Conservation (phyloP, 805 yeast species). For the Clavispora asparagi region DNA sequence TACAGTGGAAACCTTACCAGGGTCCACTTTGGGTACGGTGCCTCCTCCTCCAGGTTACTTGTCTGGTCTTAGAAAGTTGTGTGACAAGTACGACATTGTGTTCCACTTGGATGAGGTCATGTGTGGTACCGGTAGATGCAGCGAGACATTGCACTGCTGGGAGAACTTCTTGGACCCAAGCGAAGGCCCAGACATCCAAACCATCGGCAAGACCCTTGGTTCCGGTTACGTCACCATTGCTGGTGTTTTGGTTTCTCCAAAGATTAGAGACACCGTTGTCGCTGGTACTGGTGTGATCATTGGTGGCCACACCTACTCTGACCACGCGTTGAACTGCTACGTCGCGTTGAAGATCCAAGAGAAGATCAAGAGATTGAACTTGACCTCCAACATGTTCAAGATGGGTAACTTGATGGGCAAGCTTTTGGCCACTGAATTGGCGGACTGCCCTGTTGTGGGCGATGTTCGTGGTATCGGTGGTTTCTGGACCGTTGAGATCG, state of each 20-base stretch:
- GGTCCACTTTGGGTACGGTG: slow-evolving; percentile 24
- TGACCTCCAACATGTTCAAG: slow-evolving; percentile 36
- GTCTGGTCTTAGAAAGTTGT: slow-evolving; percentile 32
- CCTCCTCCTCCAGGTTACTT: slow-evolving; percentile 25
- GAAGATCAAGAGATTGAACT: slow-evolving; percentile 26
- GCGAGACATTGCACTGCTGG: slow-evolving; percentile 24
- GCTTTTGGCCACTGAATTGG: slow-evolving; percentile 15
- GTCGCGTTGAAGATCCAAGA: slow-evolving; percentile 26
- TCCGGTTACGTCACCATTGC: slow-evolving; percentile 29
- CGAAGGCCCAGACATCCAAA: slow-evolving; percentile 27
- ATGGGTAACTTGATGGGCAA: slow-evolving; percentile 42
- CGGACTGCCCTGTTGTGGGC: slow-evolving; percentile 32
- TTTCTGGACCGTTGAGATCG: slow-evolving; percentile 53
- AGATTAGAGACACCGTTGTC: slow-evolving; percentile 16
- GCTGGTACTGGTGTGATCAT: slow-evolving; percentile 16
- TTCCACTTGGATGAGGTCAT: slow-evolving; percentile 49
- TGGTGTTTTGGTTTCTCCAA: slow-evolving; percentile 25
- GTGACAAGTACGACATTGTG: slow-evolving; percentile 46
- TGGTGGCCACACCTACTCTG: slow-evolving; percentile 24
- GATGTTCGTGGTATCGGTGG: slow-evolving; percentile 61
- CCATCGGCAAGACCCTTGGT: slow-evolving; percentile 29
- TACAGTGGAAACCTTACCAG: slow-evolving; percentile 24
- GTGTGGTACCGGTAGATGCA: slow-evolving; percentile 49
- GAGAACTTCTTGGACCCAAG: slow-evolving; percentile 21
- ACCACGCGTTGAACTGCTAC: slow-evolving; percentile 23